Conservation (phyloP, 495 filamentous ascomycete genomes). For the Rusavskia elegans region DNA sequence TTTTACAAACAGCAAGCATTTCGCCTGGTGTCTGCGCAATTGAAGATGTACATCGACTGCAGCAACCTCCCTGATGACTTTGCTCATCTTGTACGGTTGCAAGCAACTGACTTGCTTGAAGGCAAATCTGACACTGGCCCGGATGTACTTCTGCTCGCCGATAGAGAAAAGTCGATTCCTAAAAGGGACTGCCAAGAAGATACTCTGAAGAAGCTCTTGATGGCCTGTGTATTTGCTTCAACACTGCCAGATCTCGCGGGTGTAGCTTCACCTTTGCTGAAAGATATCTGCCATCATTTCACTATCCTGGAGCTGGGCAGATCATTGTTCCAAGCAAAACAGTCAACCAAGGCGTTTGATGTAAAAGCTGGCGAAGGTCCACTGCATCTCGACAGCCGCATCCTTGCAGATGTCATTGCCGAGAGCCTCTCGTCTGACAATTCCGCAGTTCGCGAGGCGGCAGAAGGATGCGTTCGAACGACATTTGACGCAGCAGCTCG, state of each 20-base stretch:
- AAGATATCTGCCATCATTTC: constrained; percentile 75
- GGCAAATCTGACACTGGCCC: constrained; percentile 46
- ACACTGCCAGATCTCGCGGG: constrained; percentile 65
- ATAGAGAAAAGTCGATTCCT: constrained; percentile 62
- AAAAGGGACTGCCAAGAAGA: constrained; percentile 76
- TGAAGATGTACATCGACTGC: constrained; percentile 78
- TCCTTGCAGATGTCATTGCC: constrained; percentile 75
- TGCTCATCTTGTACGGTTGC: constrained; percentile 63
- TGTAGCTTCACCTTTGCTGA: constrained; percentile 54
- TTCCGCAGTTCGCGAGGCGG: constrained; percentile 63
- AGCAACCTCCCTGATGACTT: constrained; percentile 85
- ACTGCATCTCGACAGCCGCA: constrained; percentile 65
- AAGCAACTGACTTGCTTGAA: constrained; percentile 69
- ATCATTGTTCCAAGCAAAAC: constrained; percentile 59
- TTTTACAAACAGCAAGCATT: constrained; percentile 92
- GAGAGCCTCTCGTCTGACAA: constrained; percentile 78
- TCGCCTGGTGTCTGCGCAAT: constrained; percentile 64
- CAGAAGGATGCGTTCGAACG: constrained; percentile 56
- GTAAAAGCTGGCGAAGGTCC: constrained; percentile 74
- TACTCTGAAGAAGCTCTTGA: constrained; percentile 69
- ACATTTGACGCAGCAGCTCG: constrained; percentile 61
- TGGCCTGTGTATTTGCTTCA: constrained; percentile 71
- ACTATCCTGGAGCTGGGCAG: constrained; percentile 79
- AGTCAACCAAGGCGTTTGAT: constrained; percentile 58
- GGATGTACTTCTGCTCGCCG: constrained; percentile 46